Conservation (phyloP, 2,329 filamentous ascomycete genomes). For the Cordyceps tenuipes region DNA sequence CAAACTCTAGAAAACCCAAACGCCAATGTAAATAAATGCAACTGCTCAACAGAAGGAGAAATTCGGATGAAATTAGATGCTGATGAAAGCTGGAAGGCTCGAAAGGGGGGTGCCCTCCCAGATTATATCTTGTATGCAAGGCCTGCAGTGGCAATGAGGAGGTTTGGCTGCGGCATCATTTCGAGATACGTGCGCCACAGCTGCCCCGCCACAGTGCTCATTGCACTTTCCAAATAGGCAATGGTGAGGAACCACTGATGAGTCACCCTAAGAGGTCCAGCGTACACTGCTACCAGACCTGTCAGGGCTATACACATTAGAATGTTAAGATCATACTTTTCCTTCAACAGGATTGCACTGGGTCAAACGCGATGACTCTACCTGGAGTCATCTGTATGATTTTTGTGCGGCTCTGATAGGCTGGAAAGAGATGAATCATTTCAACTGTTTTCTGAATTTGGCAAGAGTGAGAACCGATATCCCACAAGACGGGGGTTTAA, state of each 20-base stretch:
- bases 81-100: neutral
- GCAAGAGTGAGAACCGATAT: neutral
- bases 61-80: neutral
- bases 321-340: neutral
- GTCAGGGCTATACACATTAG: accelerated
- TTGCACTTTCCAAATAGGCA: neutral
- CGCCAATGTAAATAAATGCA: slow-evolving; percentile 7
- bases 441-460: neutral
- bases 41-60: neutral
- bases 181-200: neutral
- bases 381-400: neutral
- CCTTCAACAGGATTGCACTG: neutral
- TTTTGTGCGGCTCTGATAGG: neutral
- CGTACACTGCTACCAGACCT: neutral
- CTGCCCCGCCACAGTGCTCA: slow-evolving; percentile 3
- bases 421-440: slow-evolving; percentile 5
- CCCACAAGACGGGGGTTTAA: neutral
- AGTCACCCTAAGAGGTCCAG: neutral
- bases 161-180: neutral
- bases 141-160: neutral
- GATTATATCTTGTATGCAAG: neutral
- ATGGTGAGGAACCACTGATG: neutral
- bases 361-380: neutral
- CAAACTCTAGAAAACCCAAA: slow-evolving; percentile 2
- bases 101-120: neutral